These are phyloP conservation scores for Phoma sp. DNA, from an alignment of 2,329 filamentous ascomycete genomes.

Conservation along the genomic window DNA sequence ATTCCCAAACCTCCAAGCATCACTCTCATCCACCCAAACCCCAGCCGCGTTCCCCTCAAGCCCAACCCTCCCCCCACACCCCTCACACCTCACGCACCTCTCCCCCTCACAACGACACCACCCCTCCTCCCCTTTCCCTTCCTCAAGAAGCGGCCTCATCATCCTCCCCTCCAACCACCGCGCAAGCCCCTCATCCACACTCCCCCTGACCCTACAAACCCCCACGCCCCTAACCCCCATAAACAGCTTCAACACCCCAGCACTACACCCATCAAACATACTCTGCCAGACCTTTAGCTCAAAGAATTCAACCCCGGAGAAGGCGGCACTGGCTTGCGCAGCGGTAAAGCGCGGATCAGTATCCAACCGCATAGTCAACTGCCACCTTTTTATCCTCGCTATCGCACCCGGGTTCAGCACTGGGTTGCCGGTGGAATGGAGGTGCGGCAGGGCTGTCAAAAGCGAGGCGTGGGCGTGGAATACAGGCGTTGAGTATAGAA, in stretches of 20 bases:
- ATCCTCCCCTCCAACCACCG: conserved; percentile 54
- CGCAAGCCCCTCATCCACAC: conserved; percentile 52
- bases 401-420: conserved; percentile 44
- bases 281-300: conserved; percentile 59
- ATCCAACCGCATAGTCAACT: conserved; percentile 57
- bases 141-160: conserved; percentile 43
- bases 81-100: conserved; percentile 40
- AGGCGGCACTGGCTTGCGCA: conserved; percentile 50
- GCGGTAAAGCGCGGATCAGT: conserved; percentile 56
- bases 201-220: conserved; percentile 51
- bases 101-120: conserved; percentile 35
- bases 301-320: conserved; percentile 55
- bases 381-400: conserved; percentile 52
- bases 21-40: conserved; percentile 23
- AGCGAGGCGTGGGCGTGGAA: conserved; percentile 59
- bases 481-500: conserved; percentile 58
- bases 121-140: conserved; percentile 23
- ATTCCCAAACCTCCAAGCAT: conserved; percentile 33
- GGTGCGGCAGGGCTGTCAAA: conserved; percentile 53
- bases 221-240: conserved; percentile 55
- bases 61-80: conserved; percentile 22
- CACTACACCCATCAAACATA: conserved; percentile 48
- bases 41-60: conserved; percentile 13
- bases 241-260: conserved; percentile 53
- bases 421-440: conserved; percentile 45